A percentile compares a stretch with the other conserved stretches of the same genome.
Conservation (phyloP, 768 basidiomycete genomes). For the Psilocybe tampanensis region DNA sequence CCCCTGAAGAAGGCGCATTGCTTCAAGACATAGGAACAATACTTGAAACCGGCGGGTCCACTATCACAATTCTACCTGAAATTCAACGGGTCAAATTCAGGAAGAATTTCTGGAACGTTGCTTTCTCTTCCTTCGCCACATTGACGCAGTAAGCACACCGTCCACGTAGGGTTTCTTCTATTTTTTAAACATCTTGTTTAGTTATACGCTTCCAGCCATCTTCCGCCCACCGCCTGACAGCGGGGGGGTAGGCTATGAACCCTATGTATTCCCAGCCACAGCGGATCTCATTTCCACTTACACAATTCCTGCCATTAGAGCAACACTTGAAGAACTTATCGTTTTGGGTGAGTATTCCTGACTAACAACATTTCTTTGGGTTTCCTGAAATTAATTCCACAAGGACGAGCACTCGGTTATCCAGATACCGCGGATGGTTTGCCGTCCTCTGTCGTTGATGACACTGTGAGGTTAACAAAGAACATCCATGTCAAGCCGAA, state of each 20-base stretch:
- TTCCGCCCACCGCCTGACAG: conserved; percentile 48
- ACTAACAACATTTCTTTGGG: not conserved
- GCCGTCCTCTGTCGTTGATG: conserved; percentile 31
- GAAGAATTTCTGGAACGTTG: conserved; percentile 69
- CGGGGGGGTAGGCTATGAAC: conserved; percentile 33
- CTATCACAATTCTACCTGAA: conserved; percentile 50
- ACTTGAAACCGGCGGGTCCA: conserved; percentile 51
- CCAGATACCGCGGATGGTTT: conserved; percentile 46
- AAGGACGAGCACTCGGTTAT: conserved; percentile 48
- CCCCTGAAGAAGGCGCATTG: conserved; percentile 40
- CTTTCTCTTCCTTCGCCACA: conserved; percentile 54
- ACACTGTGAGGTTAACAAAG: not conserved
- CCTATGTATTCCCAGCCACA: conserved; percentile 42
- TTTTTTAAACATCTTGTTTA: conserved; percentile 6
- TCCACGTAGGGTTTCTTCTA: not conserved
- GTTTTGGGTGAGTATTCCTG: not conserved
- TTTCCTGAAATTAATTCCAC: not conserved
- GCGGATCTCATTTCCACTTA: conserved; percentile 42
- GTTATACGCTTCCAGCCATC: conserved; percentile 48
- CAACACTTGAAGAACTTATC: conserved; percentile 46
- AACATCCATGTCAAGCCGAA: not conserved
- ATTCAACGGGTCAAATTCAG: conserved; percentile 62
- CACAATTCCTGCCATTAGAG: conserved; percentile 46
- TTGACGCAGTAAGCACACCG: conserved; percentile 41
- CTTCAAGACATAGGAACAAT: conserved; percentile 50